Evolutionary conservation across 805 yeast species (phyloP), one percentile per base, ranked within the genome.

Genomic region (Blastobotrys terrestris): DNA sequence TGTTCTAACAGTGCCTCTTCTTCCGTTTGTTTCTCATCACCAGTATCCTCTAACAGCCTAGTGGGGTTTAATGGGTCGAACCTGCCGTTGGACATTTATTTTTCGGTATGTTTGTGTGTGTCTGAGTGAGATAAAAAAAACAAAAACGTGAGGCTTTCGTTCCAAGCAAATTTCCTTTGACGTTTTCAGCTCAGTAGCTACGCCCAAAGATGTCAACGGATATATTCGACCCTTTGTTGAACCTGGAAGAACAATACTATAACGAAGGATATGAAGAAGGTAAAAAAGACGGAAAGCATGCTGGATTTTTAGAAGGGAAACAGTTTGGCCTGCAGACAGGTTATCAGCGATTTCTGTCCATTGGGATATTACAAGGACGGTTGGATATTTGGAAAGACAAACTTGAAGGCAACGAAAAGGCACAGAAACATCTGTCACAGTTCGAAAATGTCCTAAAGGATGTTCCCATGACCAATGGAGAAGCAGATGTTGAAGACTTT

Each of bases 191-290:
- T 43, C 46, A 44, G 31, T 2, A 39, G 46, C 15, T 16, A 22
- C n/a, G 14, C 6, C 42, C 2, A 14, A 21, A 5, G 7, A 46
- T 20, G 21, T 51, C 35, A 52, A 48, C 15, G 46, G 63, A 60
- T 22, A 47, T 53, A 44, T 65, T 81, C 50, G 86, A 83, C 54
- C 79, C 75, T 8, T 70, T 83, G 5, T 67, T 87, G 41, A 75
- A 80, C 58, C 63, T 85, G 22, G 95, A 87, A 61, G 74, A 79
- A 41, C 72, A 77, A 50, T 80, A 69, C 66, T 90, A 87, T 63
- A 66, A 77, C 3, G 80, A 80, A 55, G 97, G 97, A 1, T 85
- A 68, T 63, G 60, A 69, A 48, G 94, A 87, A 56, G 98, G 96
- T 0, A 77, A 77, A 41, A 67, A 70, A 3, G 84, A 78, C 49